Base-by-base conservation (phyloP, 2,329 filamentous ascomycete genomes). In the Aspergillus bombycis region DNA sequence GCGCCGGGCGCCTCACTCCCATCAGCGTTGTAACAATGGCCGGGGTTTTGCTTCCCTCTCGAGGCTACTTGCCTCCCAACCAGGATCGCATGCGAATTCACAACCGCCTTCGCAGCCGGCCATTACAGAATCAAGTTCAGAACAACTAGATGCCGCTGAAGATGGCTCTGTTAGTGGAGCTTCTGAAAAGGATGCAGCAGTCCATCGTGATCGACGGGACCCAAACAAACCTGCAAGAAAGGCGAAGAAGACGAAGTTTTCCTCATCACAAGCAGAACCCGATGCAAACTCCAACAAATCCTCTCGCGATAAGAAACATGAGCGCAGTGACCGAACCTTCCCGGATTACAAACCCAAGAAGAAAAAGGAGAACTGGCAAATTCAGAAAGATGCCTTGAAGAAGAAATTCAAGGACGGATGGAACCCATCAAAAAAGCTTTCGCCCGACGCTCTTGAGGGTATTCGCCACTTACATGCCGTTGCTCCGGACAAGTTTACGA, bases 401-500 rank as follows among this genome's bases (percentile, higher is more conserved):
- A 78, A 86, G 65, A 99, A 98, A 73, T 95, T 97, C 68, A 86
- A 89, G 9, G 88, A 80, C 45, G 81, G 89, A 11, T 99, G 94
- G 94, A 84, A 85, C 32, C 94, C 95, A 34, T 85, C 86, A 56
- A 97, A 96, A 78, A 89, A 89, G 63, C 85, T 99, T 11, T 98
- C 95, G 0, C 95, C 95, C 0, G 94, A 98, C 77, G 93, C 94
- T 1, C 83, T 97, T 36, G 89, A 91, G n/a, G 94, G 93, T 48
- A 96, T 99, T 70, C 89, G 93, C 48, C 89, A 91, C 23, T 83
- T 99, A 38, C 88, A 97, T 76, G 81, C 85, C 30, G 89, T 93
- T 70, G 90, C 93, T 66, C 93, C 94, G 0, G 85, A 90, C 2
- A 84, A 85, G 62, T 97, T 93, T 80, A 91, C 90, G 4, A 96